Evolutionary conservation across 2,329 filamentous ascomycete genomes (phyloP), one percentile per base, ranked within the genome.

Genomic region (Magnaporthiopsis rhizophila): DNA sequence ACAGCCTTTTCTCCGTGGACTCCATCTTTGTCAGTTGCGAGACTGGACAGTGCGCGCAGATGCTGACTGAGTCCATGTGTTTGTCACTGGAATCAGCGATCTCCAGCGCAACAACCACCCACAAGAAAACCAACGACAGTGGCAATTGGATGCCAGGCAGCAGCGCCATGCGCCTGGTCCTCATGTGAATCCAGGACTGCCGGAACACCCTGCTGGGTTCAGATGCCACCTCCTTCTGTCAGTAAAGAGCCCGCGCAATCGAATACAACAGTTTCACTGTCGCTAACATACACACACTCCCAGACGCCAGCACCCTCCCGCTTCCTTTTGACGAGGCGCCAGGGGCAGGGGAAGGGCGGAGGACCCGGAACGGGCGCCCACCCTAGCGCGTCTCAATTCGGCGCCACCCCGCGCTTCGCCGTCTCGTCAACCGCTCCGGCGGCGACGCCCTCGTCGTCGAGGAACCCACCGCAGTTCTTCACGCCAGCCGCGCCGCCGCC

Each of bases 231-330:
- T 15, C 61, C 61, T 24, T 62, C 61, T n/a, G 61, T 62, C 15
- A 57, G 61, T 53, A 36, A n/a, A 18, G 36, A 38, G 13, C 45
- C 28, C 45, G 21, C 3, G 9, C 45, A 2, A 8, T 53, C 9
- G 21, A 50, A 4, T 11, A 8, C 45, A n/a, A n/a, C 1, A 18
- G 45, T 53, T 21, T 53, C 21, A 13, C 11, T 8, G 18, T 53
- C 45, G 45, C 45, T 53, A 53, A n/a, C n/a, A n/a, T n/a, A 53
- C 45, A n/a, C 15, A 53, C 15, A 28, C 21, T 7, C 12, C 13
- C 30, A 64, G 63, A 64, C 64, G 9, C 64, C 64, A 18, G 59
- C 64, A n/a, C 62, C 64, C 4, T 64, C 64, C 3, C 58, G 59
- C 11, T 65, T 65, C 53, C 64, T 64, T 28, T 53, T 61, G 34